A percentile compares a stretch with the other conserved stretches of the same genome.
phyloP scores from a whole-genome alignment of 345 rosid genomes.

The Citrus inodora region DNA sequence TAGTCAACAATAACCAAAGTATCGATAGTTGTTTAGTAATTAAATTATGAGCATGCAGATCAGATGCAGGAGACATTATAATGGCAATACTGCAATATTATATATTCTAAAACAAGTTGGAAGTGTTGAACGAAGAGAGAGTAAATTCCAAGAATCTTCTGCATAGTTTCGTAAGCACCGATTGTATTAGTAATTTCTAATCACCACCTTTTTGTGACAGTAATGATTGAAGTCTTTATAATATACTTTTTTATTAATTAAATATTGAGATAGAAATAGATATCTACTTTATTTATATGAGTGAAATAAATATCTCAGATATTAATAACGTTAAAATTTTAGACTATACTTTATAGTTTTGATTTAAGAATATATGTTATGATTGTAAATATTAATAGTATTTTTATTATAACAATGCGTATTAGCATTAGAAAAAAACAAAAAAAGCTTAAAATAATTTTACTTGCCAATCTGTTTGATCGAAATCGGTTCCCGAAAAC shows the following conservation, averaged over 20 bases:
- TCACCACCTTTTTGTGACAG: background rate
- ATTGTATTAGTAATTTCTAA: background rate
- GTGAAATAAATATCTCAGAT: too few species aligned
- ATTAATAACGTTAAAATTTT: too few species aligned
- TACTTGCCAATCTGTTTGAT: too few species aligned
- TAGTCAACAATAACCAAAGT: background rate
- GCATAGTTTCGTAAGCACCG: slow-evolving; percentile 8
- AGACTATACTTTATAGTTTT: too few species aligned
- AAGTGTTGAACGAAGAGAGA: background rate
- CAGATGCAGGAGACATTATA: background rate
- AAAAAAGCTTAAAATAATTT: too few species aligned
- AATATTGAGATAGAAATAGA: too few species aligned
- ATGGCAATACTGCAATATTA: background rate
- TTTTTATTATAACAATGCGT: fast-evolving
- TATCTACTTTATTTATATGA: fast-evolving
- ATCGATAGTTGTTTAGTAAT: background rate
- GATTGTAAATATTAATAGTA: too few species aligned
- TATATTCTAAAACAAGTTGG: slow-evolving; percentile 11
- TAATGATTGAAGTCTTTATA: fast-evolving
- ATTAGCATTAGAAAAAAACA: too few species aligned
- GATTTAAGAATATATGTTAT: fast-evolving
- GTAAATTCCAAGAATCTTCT: slow-evolving; percentile 5
- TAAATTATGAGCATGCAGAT: background rate
- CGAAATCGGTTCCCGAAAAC: background rate
- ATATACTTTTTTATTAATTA: too few species aligned